A percentile compares a stretch with the other conserved stretches of the same genome.
Evolutionary conservation across 2,329 filamentous ascomycete species (phyloP).

Genomic region (Fusarium sp.): DNA sequence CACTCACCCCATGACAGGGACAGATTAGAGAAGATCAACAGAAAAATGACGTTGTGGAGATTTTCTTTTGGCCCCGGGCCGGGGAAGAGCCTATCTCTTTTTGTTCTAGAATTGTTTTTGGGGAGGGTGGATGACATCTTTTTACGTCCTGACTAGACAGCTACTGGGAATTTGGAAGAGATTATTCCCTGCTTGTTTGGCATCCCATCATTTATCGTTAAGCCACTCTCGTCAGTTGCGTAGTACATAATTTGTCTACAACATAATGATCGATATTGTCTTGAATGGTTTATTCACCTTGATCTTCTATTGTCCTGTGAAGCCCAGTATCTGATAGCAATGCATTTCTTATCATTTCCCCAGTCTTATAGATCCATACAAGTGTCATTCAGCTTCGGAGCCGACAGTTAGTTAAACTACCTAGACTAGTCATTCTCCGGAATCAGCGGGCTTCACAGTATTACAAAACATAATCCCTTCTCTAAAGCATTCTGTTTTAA

Average conservation of each 20-base stretch:
- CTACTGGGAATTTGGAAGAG: neutral
- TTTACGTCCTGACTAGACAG: neutral
- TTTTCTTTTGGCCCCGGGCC: slow-evolving; percentile 27
- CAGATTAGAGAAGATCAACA: slow-evolving; percentile 4
- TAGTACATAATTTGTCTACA: neutral
- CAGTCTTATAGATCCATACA: neutral
- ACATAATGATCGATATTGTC: neutral
- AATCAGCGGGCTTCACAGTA: slow-evolving; percentile 15
- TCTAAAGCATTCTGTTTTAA: slow-evolving; percentile 10
- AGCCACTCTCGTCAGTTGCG: neutral
- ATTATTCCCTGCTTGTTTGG: neutral
- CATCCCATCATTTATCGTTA: neutral
- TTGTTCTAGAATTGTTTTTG: slow-evolving; percentile 29
- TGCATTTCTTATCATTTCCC: slow-evolving; percentile 9
- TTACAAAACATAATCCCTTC: slow-evolving; percentile 3
- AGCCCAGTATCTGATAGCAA: neutral
- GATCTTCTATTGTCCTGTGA: neutral
- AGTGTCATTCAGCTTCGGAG: slow-evolving; percentile 4
- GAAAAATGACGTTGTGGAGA: slow-evolving; percentile 39
- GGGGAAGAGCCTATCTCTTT: slow-evolving; percentile 36
- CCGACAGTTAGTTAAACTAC: neutral
- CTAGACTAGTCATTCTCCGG: slow-evolving; percentile 11
- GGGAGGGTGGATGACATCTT: neutral
- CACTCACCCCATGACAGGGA: neutral
- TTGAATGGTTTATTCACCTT: no score